phyloP scores from a whole-genome alignment of 805 yeast species.

The Starmerella kuoi region DNA sequence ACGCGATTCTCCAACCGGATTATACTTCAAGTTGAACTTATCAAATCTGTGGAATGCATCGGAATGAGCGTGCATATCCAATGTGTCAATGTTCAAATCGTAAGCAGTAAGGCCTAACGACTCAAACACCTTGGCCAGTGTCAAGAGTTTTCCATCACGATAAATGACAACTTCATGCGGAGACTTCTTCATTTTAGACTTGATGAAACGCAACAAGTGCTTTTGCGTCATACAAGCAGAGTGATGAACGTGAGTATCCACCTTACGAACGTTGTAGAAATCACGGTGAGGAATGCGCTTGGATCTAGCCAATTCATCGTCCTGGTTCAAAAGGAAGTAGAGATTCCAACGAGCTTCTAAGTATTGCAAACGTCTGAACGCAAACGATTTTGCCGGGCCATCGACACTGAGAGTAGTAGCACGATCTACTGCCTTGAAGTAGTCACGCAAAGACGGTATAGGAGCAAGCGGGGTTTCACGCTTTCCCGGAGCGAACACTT shows the following conservation, averaged over 20 bases:
- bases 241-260: slow-evolving; percentile 97
- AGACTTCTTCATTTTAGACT: slow-evolving; percentile 76
- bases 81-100: slow-evolving; percentile 87
- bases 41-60: slow-evolving; percentile 97
- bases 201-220: slow-evolving; percentile 85
- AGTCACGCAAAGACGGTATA: slow-evolving; percentile 78
- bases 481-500: slow-evolving; percentile 36
- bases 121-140: slow-evolving; percentile 80
- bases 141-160: slow-evolving; percentile 81
- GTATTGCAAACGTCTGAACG: slow-evolving; percentile 84
- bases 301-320: slow-evolving; percentile 80
- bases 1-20: slow-evolving; percentile 97
- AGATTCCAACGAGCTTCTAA: slow-evolving; percentile 94
- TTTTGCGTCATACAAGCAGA: slow-evolving; percentile 99
- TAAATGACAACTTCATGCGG: slow-evolving; percentile 84
- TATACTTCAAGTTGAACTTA: slow-evolving; percentile 90
- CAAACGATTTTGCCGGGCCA: slow-evolving; percentile 95
- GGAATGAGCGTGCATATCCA: slow-evolving; percentile 98
- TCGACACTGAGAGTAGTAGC: slow-evolving; percentile 69
- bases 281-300: slow-evolving; percentile 94
- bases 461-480: slow-evolving; percentile 30
- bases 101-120: slow-evolving; percentile 86
- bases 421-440: slow-evolving; percentile 67
- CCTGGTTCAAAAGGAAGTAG: slow-evolving; percentile 77
- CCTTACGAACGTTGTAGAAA: slow-evolving; percentile 90